Percentiles rank a stretch among this genome's conserved stretches.
phyloP scores from a whole-genome alignment of 176 grass and related monocot species.

The Guadua angustifolia region DNA sequence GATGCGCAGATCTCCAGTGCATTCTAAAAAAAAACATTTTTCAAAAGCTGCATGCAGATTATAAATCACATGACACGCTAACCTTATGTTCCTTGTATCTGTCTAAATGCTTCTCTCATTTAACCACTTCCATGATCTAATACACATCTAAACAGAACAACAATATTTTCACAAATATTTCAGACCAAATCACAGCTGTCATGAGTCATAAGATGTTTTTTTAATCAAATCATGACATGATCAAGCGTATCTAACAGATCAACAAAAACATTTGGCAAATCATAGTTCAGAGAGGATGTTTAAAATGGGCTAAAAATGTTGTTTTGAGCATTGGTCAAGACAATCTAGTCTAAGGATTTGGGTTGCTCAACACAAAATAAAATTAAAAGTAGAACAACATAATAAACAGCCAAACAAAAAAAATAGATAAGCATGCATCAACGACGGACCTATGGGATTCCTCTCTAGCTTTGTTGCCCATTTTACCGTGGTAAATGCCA shows the following conservation, averaged over 20 bases:
- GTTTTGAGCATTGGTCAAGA: neutral
- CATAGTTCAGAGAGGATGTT: slow-evolving; percentile 21
- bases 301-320: slow-evolving; percentile 23
- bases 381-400: slow-evolving; percentile 29
- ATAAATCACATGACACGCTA: slow-evolving; percentile 8
- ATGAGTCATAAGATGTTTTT: slow-evolving; percentile 1
- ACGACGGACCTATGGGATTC: slow-evolving; percentile 75
- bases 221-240: neutral
- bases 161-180: slow-evolving; percentile 25
- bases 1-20: no score
- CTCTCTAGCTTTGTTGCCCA: slow-evolving; percentile 79
- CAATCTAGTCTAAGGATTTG: slow-evolving; percentile 15
- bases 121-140: slow-evolving; percentile 26
- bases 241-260: slow-evolving; percentile 27
- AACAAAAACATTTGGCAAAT: slow-evolving; percentile 16
- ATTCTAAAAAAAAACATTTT: neutral
- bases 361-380: slow-evolving; percentile 6
- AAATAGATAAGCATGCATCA: slow-evolving; percentile 12
- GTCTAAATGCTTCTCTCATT: slow-evolving; percentile 4
- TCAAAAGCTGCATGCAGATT: slow-evolving; percentile 13
- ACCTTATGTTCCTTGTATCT: slow-evolving; percentile 11
- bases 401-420: slow-evolving; percentile 36
- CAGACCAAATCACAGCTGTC: slow-evolving; percentile 16
- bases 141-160: slow-evolving; percentile 10
- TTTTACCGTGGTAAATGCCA: slow-evolving; percentile 84